Evolutionary conservation across 306 rosid species (phyloP).

Genomic region (Cucurbita ficifolia): DNA sequence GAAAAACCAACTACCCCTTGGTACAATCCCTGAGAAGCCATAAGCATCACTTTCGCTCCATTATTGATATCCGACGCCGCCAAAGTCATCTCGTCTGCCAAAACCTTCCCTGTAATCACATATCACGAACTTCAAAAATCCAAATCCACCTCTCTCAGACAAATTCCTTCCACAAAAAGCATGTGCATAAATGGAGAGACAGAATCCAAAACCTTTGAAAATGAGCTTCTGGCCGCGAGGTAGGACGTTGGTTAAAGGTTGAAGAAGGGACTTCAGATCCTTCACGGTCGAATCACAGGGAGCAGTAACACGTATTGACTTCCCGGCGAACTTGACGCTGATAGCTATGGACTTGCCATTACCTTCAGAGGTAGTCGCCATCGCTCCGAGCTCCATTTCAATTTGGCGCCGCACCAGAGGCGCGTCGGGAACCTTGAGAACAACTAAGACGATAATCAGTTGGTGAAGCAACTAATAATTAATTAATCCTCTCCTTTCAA

Average conservation of each 20-base stretch:
- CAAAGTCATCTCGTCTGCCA: constrained; percentile 60
- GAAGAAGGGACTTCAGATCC: constrained; percentile 72
- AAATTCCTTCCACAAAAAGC: background rate
- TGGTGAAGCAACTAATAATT: background rate
- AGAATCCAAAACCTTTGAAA: constrained; percentile 42
- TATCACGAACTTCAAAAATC: constrained; percentile 4
- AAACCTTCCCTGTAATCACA: constrained; percentile 50
- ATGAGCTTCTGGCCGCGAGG: constrained; percentile 94
- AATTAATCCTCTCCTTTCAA: no score
- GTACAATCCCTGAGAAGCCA: constrained; percentile 84
- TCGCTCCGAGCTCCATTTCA: constrained; percentile 24
- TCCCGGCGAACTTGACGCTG: constrained; percentile 57
- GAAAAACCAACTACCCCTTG: constrained; percentile 60
- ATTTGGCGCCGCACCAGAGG: background rate
- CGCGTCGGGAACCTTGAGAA: background rate
- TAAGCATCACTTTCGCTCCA: constrained; percentile 80
- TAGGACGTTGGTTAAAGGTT: constrained; percentile 64
- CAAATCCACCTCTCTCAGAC: background rate
- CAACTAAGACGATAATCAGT: background rate
- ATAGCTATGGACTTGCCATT: constrained; percentile 19
- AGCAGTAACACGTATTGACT: constrained; percentile 32
- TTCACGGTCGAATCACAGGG: constrained; percentile 48
- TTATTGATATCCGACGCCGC: constrained; percentile 36
- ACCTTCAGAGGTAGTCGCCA: constrained; percentile 1
- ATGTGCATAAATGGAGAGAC: background rate